phyloP scores from a whole-genome alignment of 768 basidiomycete genomes.

The Fibroporia radiculosa region DNA sequence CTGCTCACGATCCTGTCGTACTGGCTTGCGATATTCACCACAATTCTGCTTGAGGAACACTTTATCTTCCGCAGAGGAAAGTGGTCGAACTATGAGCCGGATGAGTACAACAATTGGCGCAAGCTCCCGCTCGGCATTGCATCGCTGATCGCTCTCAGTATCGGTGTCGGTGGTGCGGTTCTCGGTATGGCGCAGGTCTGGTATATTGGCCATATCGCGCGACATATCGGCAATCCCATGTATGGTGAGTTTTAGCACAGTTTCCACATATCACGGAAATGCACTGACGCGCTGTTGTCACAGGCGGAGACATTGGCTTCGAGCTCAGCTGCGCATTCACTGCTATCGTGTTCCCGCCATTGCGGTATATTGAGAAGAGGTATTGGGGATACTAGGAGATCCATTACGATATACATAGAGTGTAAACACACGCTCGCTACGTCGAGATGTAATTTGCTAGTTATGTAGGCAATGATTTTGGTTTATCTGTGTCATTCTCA shows the following conservation, averaged over 20 bases:
- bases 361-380: slow-evolving; percentile 10
- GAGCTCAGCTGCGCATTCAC: slow-evolving; percentile 27
- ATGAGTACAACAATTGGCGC: slow-evolving; percentile 24
- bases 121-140: slow-evolving; percentile 32
- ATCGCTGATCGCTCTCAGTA: slow-evolving; percentile 24
- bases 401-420: too few relatives aligned
- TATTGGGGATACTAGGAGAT: slow-evolving; percentile 5
- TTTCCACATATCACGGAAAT: too few relatives aligned
- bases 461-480: slow-evolving; percentile 1
- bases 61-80: slow-evolving; percentile 33
- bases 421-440: too few relatives aligned
- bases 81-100: slow-evolving; percentile 29
- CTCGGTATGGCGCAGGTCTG: slow-evolving; percentile 29
- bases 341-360: slow-evolving; percentile 15
- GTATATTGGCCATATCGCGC: slow-evolving; percentile 23
- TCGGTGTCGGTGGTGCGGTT: slow-evolving; percentile 32
- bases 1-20: slow-evolving; percentile 26
- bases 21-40: slow-evolving; percentile 37
- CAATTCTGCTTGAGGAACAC: slow-evolving; percentile 37
- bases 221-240: slow-evolving; percentile 14
- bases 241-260: slow-evolving; percentile 1
- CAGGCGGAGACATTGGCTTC: slow-evolving; percentile 31
- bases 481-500: background rate
- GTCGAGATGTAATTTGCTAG: too few relatives aligned
- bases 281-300: slow-evolving; percentile 2